Base-by-base conservation (phyloP, 768 basidiomycete species). In the Clavulina sp. region DNA sequence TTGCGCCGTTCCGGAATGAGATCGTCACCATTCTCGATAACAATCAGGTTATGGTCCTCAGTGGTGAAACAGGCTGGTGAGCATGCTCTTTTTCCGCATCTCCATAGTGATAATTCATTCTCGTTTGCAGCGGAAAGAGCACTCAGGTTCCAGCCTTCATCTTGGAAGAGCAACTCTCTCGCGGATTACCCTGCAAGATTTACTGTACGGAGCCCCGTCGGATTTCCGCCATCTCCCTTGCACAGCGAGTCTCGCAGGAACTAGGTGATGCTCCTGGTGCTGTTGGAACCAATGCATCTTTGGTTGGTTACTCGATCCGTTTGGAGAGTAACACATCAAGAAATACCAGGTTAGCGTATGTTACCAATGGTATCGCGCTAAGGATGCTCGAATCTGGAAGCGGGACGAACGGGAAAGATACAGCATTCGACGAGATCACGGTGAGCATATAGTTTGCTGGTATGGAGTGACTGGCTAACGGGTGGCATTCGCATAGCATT, bases 61-160 rank as follows among this genome's bases (percentile, higher is more conserved):
- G 81, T 55, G 81, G 81, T 34, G 81, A 84, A 61, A 84, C 81
- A 6, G 81, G 83, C 55, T 84, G 81, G 77, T 76, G 51, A 54
- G 69, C 55, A 13, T 19, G 19, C 7, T 44, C 9, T 49, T n/a
- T n/a, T n/a, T n/a, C n/a, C n/a, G n/a, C n/a, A n/a, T n/a, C n/a
- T n/a, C n/a, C n/a, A n/a, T n/a, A n/a, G n/a, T n/a, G n/a, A n/a
- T n/a, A n/a, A n/a, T n/a, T n/a, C 56, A 57, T 60, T 48, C 24
- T 50, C 34, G n/a, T 48, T 49, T 49, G 29, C 57, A 91, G 89
- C 60, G 93, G 93, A 5, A 99, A 99, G 68, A 95, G 91, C 2
- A 97, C 93, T 0, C 93, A 97, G 67, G 77, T 96, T 3, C 93
- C 93, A 3, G 73, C 82, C 0, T 97, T 91, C 66, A 82, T 97